These are phyloP conservation scores for Aristolochia californica DNA, from an alignment of 164 flowering plant genomes.

Conservation along the genomic window DNA sequence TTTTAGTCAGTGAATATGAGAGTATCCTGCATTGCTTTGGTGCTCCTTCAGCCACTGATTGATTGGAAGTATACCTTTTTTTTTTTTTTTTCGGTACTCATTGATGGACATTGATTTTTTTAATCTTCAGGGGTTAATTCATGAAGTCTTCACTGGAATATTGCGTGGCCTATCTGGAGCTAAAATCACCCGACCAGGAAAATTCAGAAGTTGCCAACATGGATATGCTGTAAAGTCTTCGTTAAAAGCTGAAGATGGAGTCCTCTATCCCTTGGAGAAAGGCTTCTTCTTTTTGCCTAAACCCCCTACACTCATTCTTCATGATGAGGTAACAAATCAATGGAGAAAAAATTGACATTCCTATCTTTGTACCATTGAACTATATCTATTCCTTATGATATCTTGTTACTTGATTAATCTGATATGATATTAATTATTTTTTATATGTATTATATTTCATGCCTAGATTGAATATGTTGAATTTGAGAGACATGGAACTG, in stretches of 20 bases:
- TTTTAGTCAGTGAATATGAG: no score
- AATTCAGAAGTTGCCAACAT: constrained; percentile 88
- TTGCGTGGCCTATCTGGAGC: constrained; percentile 92
- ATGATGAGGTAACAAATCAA: constrained; percentile 87
- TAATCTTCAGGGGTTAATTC: constrained; percentile 68
- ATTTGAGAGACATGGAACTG: constrained; percentile 94
- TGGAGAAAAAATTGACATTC: not conserved
- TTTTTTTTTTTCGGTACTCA: no score
- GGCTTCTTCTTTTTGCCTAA: constrained; percentile 96
- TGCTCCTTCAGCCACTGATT: no score
- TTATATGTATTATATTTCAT: not conserved
- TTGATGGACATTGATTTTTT: no score
- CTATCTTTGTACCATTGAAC: not conserved
- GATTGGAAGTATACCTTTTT: no score
- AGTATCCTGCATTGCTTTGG: no score
- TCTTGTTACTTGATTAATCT: no score
- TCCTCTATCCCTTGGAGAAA: constrained; percentile 91
- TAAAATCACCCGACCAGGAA: constrained; percentile 88
- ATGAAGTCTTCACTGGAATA: constrained; percentile 79
- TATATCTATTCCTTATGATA: no score
- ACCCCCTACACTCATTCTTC: constrained; percentile 97
- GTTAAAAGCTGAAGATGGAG: constrained; percentile 97
- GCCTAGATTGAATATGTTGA: constrained; percentile 92
- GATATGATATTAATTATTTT: not conserved
- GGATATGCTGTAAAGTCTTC: constrained; percentile 99